Evolutionary conservation across 352 stramenopile species (phyloP).

Genomic region (Phytophthora sansomeana): DNA sequence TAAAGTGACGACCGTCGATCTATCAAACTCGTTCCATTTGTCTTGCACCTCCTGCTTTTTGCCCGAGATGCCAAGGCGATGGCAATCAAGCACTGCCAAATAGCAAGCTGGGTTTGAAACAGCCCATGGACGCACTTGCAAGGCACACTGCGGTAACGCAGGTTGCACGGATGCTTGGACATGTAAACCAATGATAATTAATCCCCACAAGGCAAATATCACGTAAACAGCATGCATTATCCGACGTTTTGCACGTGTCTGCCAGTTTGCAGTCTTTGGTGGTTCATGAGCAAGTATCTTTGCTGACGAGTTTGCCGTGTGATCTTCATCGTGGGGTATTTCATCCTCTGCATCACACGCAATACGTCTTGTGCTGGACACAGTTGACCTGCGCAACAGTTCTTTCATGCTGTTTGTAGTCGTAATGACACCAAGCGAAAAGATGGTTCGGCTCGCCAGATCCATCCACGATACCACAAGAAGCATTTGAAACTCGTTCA

Average conservation of each 20-base stretch:
- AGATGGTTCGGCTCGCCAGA: conserved; percentile 28
- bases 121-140: conserved; percentile 44
- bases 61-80: conserved; percentile 22
- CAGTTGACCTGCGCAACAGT: conserved; percentile 13
- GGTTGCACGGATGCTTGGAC: conserved; percentile 28
- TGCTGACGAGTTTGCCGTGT: not conserved
- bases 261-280: not conserved
- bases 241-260: not conserved
- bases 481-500: conserved; percentile 45
- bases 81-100: conserved; percentile 44
- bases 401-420: conserved; percentile 32
- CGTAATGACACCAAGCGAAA: conserved; percentile 32
- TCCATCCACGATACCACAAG: conserved; percentile 39
- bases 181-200: conserved; percentile 28
- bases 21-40: conserved; percentile 28
- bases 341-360: conserved; percentile 5
- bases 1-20: conserved; percentile 32
- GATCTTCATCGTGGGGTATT: not conserved
- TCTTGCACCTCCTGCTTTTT: conserved; percentile 22
- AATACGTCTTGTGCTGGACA: conserved; percentile 12
- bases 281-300: not conserved
- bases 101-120: conserved; percentile 37
- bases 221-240: conserved; percentile 9
- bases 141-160: conserved; percentile 20
- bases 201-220: conserved; percentile 27